phyloP scores from a whole-genome alignment of 164 flowering plant species.

The Macadamia integrifolia region DNA sequence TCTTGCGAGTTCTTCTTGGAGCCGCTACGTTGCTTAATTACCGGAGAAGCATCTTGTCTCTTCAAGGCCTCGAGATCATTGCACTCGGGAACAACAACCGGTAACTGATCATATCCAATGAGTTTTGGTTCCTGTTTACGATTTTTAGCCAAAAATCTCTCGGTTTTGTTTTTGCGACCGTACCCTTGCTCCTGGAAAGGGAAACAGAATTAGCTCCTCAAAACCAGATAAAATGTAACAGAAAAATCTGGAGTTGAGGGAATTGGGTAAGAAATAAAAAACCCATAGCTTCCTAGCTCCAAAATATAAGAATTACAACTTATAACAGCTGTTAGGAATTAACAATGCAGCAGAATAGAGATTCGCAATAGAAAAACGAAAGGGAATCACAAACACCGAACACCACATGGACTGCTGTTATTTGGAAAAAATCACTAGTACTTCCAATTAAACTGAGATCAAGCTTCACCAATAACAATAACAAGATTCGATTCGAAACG shows the following conservation, averaged over 20 bases:
- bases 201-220: not conserved
- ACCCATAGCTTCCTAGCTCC: too few relatives aligned
- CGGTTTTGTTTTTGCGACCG: constrained; percentile 34
- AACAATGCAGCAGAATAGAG: too few relatives aligned
- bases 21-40: not conserved
- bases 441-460: too few relatives aligned
- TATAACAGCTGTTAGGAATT: too few relatives aligned
- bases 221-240: not conserved
- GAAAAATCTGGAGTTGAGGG: not conserved
- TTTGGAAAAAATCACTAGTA: too few relatives aligned
- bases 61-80: constrained; percentile 12
- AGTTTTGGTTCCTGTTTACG: constrained; percentile 52
- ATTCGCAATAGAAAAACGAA: too few relatives aligned
- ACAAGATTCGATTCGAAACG: too few relatives aligned
- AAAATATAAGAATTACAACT: too few relatives aligned
- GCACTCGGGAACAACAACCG: constrained; percentile 16
- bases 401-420: too few relatives aligned
- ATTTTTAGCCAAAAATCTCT: constrained; percentile 41
- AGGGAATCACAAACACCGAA: too few relatives aligned
- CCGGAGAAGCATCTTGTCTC: constrained; percentile 16
- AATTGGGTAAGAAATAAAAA: not conserved
- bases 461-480: too few relatives aligned
- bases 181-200: constrained; percentile 57
- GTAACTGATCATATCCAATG: constrained; percentile 73
- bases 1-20: constrained; percentile 5